These are phyloP conservation scores for Xanthoceras sorbifolium DNA, from an alignment of 345 rosid species.

Conservation along the genomic window DNA sequence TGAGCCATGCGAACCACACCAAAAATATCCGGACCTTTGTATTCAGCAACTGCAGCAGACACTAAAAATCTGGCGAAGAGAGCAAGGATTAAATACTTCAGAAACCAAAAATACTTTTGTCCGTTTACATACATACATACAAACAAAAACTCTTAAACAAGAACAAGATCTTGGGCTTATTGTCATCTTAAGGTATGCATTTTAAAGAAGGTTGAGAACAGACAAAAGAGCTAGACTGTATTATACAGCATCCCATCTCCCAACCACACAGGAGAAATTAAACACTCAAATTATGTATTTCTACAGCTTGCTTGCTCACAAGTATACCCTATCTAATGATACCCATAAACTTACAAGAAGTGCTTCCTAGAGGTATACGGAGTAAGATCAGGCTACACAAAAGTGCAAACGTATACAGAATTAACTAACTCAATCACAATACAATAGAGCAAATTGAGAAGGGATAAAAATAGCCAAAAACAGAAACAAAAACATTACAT, in stretches of 20 bases:
- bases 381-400: background rate
- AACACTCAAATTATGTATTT: background rate
- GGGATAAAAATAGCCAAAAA: background rate
- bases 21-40: slow-evolving; percentile 88
- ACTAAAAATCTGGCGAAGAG: slow-evolving; percentile 59
- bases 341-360: background rate
- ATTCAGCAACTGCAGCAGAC: slow-evolving; percentile 92
- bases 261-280: background rate
- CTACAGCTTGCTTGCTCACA: background rate
- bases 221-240: background rate
- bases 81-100: background rate
- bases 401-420: background rate
- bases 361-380: background rate
- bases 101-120: background rate
- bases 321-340: background rate
- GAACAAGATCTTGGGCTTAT: too few relatives aligned
- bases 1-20: slow-evolving; percentile 93
- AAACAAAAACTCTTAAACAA: too few relatives aligned
- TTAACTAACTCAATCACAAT: background rate
- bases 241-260: slow-evolving; percentile 1
- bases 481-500: background rate
- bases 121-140: too few relatives aligned
- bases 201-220: background rate
- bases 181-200: too few relatives aligned
- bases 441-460: background rate